These are phyloP conservation scores for Flagelloscypha sp. DNA, from an alignment of 768 basidiomycete species.

Conservation along the genomic window DNA sequence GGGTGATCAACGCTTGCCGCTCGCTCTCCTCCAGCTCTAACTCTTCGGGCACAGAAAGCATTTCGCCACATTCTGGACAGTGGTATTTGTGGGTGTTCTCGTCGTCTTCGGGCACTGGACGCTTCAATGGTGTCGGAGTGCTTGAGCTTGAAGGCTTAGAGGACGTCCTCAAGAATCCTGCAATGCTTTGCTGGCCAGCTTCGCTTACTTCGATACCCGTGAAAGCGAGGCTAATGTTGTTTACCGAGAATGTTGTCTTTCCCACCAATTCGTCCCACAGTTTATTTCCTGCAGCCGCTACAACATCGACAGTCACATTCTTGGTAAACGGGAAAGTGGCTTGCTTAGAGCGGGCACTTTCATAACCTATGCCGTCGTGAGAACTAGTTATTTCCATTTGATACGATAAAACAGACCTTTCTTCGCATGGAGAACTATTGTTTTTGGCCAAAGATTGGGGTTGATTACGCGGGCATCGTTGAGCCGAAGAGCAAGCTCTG, in stretches of 20 bases:
- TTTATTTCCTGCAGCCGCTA: slow-evolving; percentile 67
- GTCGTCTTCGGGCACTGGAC: slow-evolving; percentile 7
- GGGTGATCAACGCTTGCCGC: slow-evolving; percentile 28
- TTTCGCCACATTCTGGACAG: slow-evolving; percentile 53
- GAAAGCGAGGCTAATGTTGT: slow-evolving; percentile 65
- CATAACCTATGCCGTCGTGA: slow-evolving; percentile 41
- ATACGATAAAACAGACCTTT: slow-evolving; percentile 53
- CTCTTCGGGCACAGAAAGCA: slow-evolving; percentile 25
- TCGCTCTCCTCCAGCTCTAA: slow-evolving; percentile 21
- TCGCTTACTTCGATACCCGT: slow-evolving; percentile 70
- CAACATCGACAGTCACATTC: slow-evolving; percentile 65
- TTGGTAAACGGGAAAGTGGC: slow-evolving; percentile 78
- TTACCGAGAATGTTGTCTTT: slow-evolving; percentile 52
- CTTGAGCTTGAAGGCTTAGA: slow-evolving; percentile 28
- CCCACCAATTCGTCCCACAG: slow-evolving; percentile 87
- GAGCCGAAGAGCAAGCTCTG: slow-evolving; percentile 80
- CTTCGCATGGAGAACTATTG: slow-evolving; percentile 69
- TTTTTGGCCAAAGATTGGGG: slow-evolving; percentile 87
- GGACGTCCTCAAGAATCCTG: slow-evolving; percentile 64
- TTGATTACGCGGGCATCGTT: slow-evolving; percentile 68
- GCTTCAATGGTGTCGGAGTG: neutral
- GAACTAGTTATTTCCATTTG: no score
- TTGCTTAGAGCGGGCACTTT: slow-evolving; percentile 70
- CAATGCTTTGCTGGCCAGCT: slow-evolving; percentile 77
- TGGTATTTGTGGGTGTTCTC: slow-evolving; percentile 31